Evolutionary conservation across 257 asterid species (phyloP), one percentile per base, ranked within the genome.

Genomic region (Solanum appendiculatum): DNA sequence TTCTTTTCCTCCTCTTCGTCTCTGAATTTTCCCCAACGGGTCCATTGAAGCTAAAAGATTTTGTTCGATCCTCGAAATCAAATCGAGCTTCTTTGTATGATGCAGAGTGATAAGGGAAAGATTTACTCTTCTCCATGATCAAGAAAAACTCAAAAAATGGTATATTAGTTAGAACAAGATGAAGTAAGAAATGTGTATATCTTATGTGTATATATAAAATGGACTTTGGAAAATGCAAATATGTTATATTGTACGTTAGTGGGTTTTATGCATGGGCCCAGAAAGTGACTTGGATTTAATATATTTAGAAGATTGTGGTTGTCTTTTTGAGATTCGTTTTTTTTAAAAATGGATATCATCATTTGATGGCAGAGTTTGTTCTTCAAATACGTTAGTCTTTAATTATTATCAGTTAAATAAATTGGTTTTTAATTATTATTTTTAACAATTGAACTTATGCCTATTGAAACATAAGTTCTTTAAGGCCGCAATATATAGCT

Each of bases 11-110:
- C 90, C 99, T 94, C 92, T 94, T 93, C 86, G 86, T 89, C 91
- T 96, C 98, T 0, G 97, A 95, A 66, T 95, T 89, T 40, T 94
- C 97, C 1, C 69, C 92, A 2, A 97, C 92, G 0, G 98, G 96
- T 36, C 99, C 98, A 77, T 96, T 96, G 90, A 96, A 95, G 88
- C 98, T 96, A 66, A 86, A 95, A 0, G 99, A 95, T 46, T 94
- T 96, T 5, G 89, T 74, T 29, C 95, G 93, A 87, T 92, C 97
- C 85, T 94, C 98, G 60, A 94, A 95, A 90, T 92, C 94, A 51
- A 91, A 90, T 78, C 96, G 87, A 5, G 95, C 95, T 88, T 96
- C 98, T 1, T 93, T 93, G 36, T 94, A 94, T 12, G 96, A 95
- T 48, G 98, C 37, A 6, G 98, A 94, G 90, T 93, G 87, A 77